These are phyloP conservation scores for Heritiera fomes DNA, from an alignment of 345 rosid genomes.

Conservation along the genomic window DNA sequence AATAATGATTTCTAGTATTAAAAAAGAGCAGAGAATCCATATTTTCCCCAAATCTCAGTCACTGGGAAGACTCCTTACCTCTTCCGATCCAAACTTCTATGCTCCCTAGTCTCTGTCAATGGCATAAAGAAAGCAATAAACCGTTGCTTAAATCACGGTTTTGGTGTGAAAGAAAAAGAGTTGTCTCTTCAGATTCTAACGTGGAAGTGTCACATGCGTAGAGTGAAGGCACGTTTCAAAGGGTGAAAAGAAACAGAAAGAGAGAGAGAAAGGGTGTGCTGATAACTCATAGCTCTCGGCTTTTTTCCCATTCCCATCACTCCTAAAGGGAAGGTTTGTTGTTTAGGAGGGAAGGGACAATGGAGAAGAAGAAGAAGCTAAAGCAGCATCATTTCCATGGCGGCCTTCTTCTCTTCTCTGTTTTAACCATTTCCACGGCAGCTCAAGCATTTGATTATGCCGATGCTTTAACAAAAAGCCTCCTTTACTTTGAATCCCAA, in stretches of 20 bases:
- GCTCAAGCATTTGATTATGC: slow-evolving; percentile 50
- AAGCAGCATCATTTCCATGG: neutral
- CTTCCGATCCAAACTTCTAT: neutral
- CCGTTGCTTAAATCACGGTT: slow-evolving; percentile 4
- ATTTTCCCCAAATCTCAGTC: neutral
- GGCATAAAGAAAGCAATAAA: neutral
- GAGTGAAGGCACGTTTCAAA: neutral
- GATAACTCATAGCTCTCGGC: neutral
- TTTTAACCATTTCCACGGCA: slow-evolving; percentile 16
- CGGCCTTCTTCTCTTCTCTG: slow-evolving; percentile 18
- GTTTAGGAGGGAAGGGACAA: slow-evolving; percentile 28
- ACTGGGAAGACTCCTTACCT: no score
- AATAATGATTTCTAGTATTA: no score
- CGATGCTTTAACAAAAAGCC: slow-evolving; percentile 82
- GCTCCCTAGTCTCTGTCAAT: no score
- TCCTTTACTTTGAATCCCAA: slow-evolving; percentile 90
- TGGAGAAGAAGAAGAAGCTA: slow-evolving; percentile 14
- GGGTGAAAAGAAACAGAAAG: neutral
- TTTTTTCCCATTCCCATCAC: neutral
- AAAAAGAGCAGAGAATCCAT: no score
- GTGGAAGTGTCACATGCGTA: neutral
- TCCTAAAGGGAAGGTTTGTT: neutral
- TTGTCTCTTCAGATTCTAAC: no score
- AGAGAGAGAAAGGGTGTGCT: neutral
- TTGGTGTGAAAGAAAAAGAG: neutral